Evolutionary conservation across 345 rosid genomes (phyloP).

Genomic region (Gossypioides kirkii): DNA sequence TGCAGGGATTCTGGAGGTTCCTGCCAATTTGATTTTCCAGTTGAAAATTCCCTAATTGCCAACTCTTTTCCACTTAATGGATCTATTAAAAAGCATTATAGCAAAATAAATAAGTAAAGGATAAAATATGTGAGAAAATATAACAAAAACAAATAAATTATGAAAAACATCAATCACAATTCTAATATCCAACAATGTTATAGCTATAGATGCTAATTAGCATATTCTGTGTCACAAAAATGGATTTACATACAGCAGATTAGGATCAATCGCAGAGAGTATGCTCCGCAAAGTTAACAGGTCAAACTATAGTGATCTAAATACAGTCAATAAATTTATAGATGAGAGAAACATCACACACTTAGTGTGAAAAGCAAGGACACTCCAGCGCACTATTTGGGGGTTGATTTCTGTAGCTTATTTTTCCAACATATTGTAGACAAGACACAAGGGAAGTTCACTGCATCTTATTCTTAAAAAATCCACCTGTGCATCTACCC

Average conservation of each 20-base stretch:
- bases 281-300: slow-evolving; percentile 2
- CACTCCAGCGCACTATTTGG: too few species aligned
- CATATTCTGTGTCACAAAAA: background rate
- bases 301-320: background rate
- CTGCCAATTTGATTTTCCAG: slow-evolving; percentile 27
- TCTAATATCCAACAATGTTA: background rate
- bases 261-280: background rate
- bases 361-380: too few species aligned
- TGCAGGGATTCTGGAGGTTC: slow-evolving; percentile 21
- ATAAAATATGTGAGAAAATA: slow-evolving; percentile 5
- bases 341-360: too few species aligned
- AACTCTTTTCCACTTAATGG: slow-evolving; percentile 21
- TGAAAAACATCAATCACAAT: background rate
- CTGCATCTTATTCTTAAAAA: too few species aligned
- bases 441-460: too few species aligned
- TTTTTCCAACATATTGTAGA: too few species aligned
- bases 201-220: background rate
- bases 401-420: too few species aligned
- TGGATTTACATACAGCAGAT: background rate
- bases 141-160: slow-evolving; percentile 10
- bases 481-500: too few species aligned
- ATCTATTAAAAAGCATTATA: slow-evolving; percentile 20
- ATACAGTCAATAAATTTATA: background rate
- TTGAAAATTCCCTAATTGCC: slow-evolving; percentile 22
- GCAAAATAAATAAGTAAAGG: background rate